Conservation (phyloP, 768 basidiomycete species). For the Lanmaoa rubissima region DNA sequence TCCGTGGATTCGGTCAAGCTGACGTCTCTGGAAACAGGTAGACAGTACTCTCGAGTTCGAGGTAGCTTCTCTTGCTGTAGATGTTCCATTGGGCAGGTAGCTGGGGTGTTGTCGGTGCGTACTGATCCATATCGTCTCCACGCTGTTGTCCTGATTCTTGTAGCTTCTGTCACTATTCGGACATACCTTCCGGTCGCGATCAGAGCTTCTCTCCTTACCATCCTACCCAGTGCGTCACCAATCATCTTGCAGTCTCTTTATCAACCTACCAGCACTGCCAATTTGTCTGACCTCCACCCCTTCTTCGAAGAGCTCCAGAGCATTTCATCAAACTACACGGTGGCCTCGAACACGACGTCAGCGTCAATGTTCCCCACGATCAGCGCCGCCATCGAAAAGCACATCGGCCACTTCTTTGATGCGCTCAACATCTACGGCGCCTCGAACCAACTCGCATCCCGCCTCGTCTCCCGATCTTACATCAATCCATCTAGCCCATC, state of each 20-base stretch:
- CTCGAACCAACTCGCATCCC: slow-evolving; percentile 17
- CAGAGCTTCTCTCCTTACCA: slow-evolving; percentile 10
- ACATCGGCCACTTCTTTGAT: slow-evolving; percentile 16
- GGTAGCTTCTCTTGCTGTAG: slow-evolving; percentile 2
- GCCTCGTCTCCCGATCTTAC: slow-evolving; percentile 16
- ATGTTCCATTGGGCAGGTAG: slow-evolving; percentile 32
- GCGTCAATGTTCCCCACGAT: slow-evolving; percentile 14
- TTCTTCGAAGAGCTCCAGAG: slow-evolving; percentile 20
- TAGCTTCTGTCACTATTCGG: slow-evolving; percentile 20
- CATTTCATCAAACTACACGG: slow-evolving; percentile 13
- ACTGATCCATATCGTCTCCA: not conserved
- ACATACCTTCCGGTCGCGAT: slow-evolving; percentile 10
- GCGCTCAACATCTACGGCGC: slow-evolving; percentile 9
- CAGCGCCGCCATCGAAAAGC: slow-evolving; percentile 2
- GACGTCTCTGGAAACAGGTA: slow-evolving; percentile 28
- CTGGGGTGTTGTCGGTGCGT: slow-evolving; percentile 43
- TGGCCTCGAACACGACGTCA: slow-evolving; percentile 16
- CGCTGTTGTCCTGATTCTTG: not conserved
- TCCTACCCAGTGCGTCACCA: slow-evolving; percentile 6
- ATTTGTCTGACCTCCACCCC: slow-evolving; percentile 7
- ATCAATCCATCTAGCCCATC: slow-evolving; percentile 9
- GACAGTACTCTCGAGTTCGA: slow-evolving; percentile 47
- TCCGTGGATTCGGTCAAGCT: not conserved
- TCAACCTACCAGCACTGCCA: slow-evolving; percentile 5
- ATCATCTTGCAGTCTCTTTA: slow-evolving; percentile 10